Evolutionary conservation across 2,329 filamentous ascomycete genomes (phyloP).

Genomic region (Ophiocordyceps sinensis): DNA sequence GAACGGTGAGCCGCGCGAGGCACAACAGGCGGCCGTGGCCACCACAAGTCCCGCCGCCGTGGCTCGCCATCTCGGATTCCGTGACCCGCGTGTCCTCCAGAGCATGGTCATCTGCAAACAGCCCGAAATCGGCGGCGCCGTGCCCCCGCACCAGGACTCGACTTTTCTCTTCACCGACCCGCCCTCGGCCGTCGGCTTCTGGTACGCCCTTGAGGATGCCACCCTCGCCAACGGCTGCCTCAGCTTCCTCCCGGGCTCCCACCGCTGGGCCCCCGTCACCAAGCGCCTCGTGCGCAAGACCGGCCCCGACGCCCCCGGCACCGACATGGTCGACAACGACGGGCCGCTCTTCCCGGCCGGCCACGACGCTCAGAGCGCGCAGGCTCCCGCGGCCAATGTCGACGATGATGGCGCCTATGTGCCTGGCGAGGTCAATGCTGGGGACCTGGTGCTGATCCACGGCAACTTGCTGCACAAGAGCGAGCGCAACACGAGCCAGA

Average conservation of each 20-base stretch:
- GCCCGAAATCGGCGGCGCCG: constrained; percentile 84
- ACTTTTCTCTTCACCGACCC: constrained; percentile 86
- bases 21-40: not conserved
- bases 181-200: constrained; percentile 84
- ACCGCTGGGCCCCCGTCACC: constrained; percentile 55
- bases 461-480: constrained; percentile 94
- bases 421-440: constrained; percentile 77
- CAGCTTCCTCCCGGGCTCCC: constrained; percentile 72
- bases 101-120: constrained; percentile 99
- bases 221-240: constrained; percentile 77
- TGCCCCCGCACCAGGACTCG: constrained; percentile 82
- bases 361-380: constrained; percentile 14
- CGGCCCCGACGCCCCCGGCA: constrained; percentile 33
- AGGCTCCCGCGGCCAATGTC: constrained; percentile 20
- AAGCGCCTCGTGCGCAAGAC: constrained; percentile 60
- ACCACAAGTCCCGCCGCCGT: constrained; percentile 37
- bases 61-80: constrained; percentile 57
- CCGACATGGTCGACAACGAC: constrained; percentile 57
- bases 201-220: constrained; percentile 93
- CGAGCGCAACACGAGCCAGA: constrained; percentile 74
- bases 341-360: constrained; percentile 48
- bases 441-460: constrained; percentile 83
- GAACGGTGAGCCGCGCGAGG: not conserved
- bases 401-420: constrained; percentile 44
- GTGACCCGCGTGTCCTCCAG: constrained; percentile 66